Base-by-base conservation (phyloP, 768 basidiomycete species). In the Lactifluus piperatus region DNA sequence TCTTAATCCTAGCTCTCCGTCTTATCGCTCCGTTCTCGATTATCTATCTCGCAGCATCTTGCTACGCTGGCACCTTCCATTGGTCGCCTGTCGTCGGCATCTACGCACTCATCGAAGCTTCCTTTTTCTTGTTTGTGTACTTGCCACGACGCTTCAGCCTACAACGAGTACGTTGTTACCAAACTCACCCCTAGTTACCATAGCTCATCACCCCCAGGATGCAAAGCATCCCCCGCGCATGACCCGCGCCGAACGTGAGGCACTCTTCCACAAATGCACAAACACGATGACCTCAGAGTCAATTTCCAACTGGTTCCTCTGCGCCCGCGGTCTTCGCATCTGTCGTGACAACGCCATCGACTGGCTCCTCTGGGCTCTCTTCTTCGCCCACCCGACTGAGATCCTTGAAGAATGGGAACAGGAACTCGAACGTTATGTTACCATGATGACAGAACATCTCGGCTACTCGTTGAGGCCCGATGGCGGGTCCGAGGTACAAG, bases 341-440 rank as follows among this genome's bases (percentile, higher is more conserved):
- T 74, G 71, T 51, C 75, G 75, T 20, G 74, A 78, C 18, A 83
- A 86, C 59, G 69, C 79, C 41, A 48, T 73, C 5, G 81, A 84
- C 47, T 86, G 84, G 84, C 67, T 86, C n/a, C 72, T 82, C 6
- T 86, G 83, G 83, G 79, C 82, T 0, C 60, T 86, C 24, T 86
- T 84, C 66, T 77, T 77, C 1, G 68, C 73, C 3, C 70, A 75
- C 5, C 66, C 69, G 29, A 66, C 71, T 5, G 65, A 71, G 10
- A 47, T 62, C 4, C 54, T 62, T 22, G 60, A 71, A 18, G 76
- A 74, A 37, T 81, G 80, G 76, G 65, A 70, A 14, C 79, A 79
- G 2, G 84, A 85, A 65, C 64, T 85, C 2, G 71, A 75, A 9
- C 72, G 66, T 20, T 85, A 85, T 64, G 51, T 81, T 2, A 49